Percentiles rank a stretch among this genome's conserved stretches.
Evolutionary conservation across 306 rosid species (phyloP).

Genomic region (Lagenaria siceraria): DNA sequence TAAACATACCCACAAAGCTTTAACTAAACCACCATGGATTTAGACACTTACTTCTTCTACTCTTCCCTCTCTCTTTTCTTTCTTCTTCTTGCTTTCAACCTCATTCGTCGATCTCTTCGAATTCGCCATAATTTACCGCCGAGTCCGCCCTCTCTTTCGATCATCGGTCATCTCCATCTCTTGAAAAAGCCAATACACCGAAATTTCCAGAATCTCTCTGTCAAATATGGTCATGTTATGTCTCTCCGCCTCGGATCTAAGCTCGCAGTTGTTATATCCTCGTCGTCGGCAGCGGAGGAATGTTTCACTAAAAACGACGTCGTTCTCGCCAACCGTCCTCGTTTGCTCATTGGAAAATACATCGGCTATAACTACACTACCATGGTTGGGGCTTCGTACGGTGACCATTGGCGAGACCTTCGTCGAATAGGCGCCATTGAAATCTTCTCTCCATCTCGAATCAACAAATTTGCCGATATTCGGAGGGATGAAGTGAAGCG

Average conservation of each 20-base stretch:
- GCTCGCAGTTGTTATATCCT: slow-evolving; percentile 31
- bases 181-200: slow-evolving; percentile 27
- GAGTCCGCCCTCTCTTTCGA: slow-evolving; percentile 31
- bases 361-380: slow-evolving; percentile 31
- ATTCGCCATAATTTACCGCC: slow-evolving; percentile 34
- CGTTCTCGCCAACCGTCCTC: slow-evolving; percentile 38
- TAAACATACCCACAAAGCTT: no score
- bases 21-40: no score
- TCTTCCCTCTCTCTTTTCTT: neutral
- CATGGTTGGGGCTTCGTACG: slow-evolving; percentile 22
- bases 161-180: slow-evolving; percentile 51
- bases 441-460: slow-evolving; percentile 33
- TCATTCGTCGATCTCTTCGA: slow-evolving; percentile 7
- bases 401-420: slow-evolving; percentile 72
- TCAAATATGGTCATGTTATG: slow-evolving; percentile 25
- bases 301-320: slow-evolving; percentile 64
- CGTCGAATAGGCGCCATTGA: slow-evolving; percentile 55
- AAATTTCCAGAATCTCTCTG: slow-evolving; percentile 19
- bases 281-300: slow-evolving; percentile 34
- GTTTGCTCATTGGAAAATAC: slow-evolving; percentile 17
- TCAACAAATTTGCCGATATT: slow-evolving; percentile 14
- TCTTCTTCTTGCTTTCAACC: slow-evolving; percentile 11
- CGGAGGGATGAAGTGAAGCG: slow-evolving; percentile 34
- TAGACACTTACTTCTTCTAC: neutral
- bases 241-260: slow-evolving; percentile 22